Percentiles rank a stretch among this genome's conserved stretches.
Conservation (phyloP, 164 flowering plant genomes). For the Nelumbo lutea region DNA sequence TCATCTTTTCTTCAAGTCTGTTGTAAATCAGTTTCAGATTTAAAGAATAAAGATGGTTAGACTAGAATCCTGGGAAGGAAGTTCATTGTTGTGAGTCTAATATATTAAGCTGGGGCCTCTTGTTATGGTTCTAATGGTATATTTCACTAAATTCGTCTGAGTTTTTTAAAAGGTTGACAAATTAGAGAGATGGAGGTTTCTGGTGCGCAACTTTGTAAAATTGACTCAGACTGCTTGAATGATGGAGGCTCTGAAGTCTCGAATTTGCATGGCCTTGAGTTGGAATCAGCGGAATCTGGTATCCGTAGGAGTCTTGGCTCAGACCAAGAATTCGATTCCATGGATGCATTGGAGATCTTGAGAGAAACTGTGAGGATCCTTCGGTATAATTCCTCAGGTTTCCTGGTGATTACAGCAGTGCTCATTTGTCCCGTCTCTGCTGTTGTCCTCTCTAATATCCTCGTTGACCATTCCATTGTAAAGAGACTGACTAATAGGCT, state of each 20-base stretch:
- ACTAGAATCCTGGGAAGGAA: not conserved
- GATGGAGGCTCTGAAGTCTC: slow-evolving; percentile 3
- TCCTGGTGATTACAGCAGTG: too few relatives aligned
- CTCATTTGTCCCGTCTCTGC: slow-evolving; percentile 50
- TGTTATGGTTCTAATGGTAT: not conserved
- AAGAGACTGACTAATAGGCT: slow-evolving; percentile 51
- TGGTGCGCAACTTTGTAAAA: not conserved
- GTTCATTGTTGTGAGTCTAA: not conserved
- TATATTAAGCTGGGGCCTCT: not conserved
- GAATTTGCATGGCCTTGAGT: not conserved
- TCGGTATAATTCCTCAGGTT: too few relatives aligned
- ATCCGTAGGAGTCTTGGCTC: not conserved
- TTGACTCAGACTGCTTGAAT: slow-evolving; percentile 1
- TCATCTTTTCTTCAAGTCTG: not conserved
- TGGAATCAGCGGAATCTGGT: not conserved
- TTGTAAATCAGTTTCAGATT: slow-evolving; percentile 2
- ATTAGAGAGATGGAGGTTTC: slow-evolving; percentile 9
- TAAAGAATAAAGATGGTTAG: too few relatives aligned
- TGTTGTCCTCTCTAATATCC: slow-evolving; percentile 54
- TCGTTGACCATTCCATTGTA: slow-evolving; percentile 61
- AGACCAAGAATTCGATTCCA: slow-evolving; percentile 37
- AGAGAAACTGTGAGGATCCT: too few relatives aligned
- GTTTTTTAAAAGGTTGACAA: not conserved
- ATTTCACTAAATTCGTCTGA: not conserved
- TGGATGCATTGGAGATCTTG: slow-evolving; percentile 32